These are phyloP conservation scores for Eutrema heterophyllum DNA, from an alignment of 345 rosid species.

Conservation along the genomic window DNA sequence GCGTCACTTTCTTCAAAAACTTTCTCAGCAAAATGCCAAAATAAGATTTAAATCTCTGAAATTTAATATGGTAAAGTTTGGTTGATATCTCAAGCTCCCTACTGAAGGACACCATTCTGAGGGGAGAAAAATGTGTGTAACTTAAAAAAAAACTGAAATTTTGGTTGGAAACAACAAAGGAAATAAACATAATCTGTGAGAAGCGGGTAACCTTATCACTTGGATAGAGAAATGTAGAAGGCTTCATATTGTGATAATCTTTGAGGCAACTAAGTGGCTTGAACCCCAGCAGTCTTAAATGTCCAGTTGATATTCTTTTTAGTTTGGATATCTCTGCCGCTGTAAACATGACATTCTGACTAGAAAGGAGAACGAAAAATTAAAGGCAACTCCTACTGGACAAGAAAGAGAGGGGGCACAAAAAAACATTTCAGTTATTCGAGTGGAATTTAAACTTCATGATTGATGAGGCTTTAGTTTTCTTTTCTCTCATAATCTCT, in stretches of 20 bases:
- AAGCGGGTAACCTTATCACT: slow-evolving; percentile 54
- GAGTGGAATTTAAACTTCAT: not conserved
- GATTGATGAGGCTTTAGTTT: not conserved
- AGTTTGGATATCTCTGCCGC: slow-evolving; percentile 62
- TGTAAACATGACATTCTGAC: slow-evolving; percentile 63
- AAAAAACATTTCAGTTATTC: not conserved
- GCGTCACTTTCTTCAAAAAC: not conserved
- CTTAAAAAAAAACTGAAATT: not conserved
- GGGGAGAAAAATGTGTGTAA: not conserved
- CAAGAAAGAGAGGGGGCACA: not conserved
- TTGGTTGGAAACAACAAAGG: not conserved
- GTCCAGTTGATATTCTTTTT: slow-evolving; percentile 64
- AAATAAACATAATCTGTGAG: not conserved
- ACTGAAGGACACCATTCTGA: not conserved
- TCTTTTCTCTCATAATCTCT: not conserved
- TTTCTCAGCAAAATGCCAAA: not conserved
- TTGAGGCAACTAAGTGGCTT: slow-evolving; percentile 86
- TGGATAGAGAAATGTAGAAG: no score
- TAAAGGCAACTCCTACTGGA: slow-evolving; percentile 8
- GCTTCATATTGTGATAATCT: no score
- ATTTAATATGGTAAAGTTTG: not conserved
- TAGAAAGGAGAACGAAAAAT: slow-evolving; percentile 28
- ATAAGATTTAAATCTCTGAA: not conserved
- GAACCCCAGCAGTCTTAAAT: slow-evolving; percentile 83
- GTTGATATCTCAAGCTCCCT: not conserved